A percentile compares a stretch with the other conserved stretches of the same genome.
Conservation (phyloP, 495 filamentous ascomycete species). For the Opeltia flavorubescens region DNA sequence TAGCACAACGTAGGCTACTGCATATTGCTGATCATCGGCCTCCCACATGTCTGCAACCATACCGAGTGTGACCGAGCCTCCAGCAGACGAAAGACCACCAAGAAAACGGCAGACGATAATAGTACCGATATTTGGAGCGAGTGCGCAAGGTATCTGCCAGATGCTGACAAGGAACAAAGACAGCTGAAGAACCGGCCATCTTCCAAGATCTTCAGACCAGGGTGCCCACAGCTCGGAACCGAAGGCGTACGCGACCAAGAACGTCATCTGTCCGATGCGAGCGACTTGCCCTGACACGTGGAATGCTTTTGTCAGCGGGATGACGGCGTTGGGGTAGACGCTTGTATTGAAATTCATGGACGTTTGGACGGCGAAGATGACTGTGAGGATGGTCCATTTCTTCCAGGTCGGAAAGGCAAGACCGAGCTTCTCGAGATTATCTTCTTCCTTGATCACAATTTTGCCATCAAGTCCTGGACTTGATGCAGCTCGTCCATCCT, state of each 20-base stretch:
- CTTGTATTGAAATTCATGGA: slow-evolving; percentile 82
- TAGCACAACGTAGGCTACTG: slow-evolving; percentile 61
- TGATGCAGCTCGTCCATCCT: no score
- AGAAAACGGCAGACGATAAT: slow-evolving; percentile 52
- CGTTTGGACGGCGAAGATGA: slow-evolving; percentile 64
- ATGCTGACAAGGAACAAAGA: slow-evolving; percentile 59
- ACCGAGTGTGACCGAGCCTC: slow-evolving; percentile 67
- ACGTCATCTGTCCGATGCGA: slow-evolving; percentile 52
- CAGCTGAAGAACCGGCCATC: slow-evolving; percentile 57
- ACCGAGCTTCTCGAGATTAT: slow-evolving; percentile 53
- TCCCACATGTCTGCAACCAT: slow-evolving; percentile 77
- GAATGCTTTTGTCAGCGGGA: slow-evolving; percentile 46
- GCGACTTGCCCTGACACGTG: slow-evolving; percentile 51
- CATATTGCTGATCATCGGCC: slow-evolving; percentile 56
- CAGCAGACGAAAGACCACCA: slow-evolving; percentile 61
- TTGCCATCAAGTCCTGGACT: slow-evolving; percentile 24
- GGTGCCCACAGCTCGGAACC: slow-evolving; percentile 76
- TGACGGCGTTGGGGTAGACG: slow-evolving; percentile 53
- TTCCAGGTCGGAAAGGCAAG: slow-evolving; percentile 50
- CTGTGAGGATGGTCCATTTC: slow-evolving; percentile 61
- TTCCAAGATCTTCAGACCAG: slow-evolving; percentile 65
- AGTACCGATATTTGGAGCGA: slow-evolving; percentile 55
- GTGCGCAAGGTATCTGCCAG: slow-evolving; percentile 56
- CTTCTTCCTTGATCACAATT: slow-evolving; percentile 46
- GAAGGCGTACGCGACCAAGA: slow-evolving; percentile 61